phyloP scores from a whole-genome alignment of 2,329 filamentous ascomycete genomes.

The Epichloe baconii region DNA sequence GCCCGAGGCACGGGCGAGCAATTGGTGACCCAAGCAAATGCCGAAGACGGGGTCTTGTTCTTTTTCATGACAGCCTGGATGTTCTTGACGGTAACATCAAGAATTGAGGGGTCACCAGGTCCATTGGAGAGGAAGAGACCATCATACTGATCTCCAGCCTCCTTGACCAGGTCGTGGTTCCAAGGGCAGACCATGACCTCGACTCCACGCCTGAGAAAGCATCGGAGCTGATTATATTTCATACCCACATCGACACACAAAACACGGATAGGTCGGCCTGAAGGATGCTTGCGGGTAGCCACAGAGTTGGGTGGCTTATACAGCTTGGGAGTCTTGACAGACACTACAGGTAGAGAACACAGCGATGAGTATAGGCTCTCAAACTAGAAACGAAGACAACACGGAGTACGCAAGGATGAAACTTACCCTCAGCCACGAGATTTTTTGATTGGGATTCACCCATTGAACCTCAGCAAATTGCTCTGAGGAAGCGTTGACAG shows the following conservation, averaged over 20 bases:
- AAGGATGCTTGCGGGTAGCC: conserved; percentile 72
- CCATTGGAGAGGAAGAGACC: conserved; percentile 97
- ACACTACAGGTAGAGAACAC: conserved; percentile 48
- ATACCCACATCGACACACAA: conserved; percentile 92
- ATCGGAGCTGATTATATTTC: conserved; percentile 96
- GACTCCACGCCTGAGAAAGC: conserved; percentile 78
- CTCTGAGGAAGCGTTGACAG: conserved; percentile 16
- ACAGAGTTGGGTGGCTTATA: conserved; percentile 62
- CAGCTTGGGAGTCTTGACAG: conserved; percentile 72
- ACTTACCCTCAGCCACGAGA: conserved; percentile 84
- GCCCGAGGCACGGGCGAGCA: conserved; percentile 79
- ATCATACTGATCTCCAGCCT: conserved; percentile 76
- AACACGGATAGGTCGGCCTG: conserved; percentile 74
- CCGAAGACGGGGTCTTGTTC: conserved; percentile 78
- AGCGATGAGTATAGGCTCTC: conserved; percentile 22
- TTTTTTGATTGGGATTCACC: conserved; percentile 87
- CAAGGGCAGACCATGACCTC: conserved; percentile 92
- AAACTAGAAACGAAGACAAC: conserved; percentile 5
- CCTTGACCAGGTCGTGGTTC: conserved; percentile 78
- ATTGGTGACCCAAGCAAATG: conserved; percentile 93
- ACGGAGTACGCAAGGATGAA: conserved; percentile 8
- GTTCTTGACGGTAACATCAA: conserved; percentile 68
- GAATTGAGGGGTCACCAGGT: conserved; percentile 82
- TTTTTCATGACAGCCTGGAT: conserved; percentile 64
- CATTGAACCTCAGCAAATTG: conserved; percentile 73